These are phyloP conservation scores for Metschnikowia cerradonensis DNA, from an alignment of 805 yeast species.

Conservation along the genomic window DNA sequence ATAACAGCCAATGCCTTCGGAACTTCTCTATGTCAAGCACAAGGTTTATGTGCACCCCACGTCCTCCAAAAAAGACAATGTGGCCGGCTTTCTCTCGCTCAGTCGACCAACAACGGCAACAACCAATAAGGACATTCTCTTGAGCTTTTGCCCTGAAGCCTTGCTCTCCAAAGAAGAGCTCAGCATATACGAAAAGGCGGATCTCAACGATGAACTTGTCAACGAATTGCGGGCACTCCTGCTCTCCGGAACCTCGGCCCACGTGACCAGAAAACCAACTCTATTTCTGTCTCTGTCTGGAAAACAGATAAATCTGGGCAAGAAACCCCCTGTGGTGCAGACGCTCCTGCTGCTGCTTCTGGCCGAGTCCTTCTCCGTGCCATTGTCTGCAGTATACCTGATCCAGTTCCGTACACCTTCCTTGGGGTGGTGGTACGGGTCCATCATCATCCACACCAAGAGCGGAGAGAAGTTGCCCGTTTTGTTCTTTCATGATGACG, in stretches of 20 bases:
- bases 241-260: slow-evolving; percentile 8
- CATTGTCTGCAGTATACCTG: slow-evolving; percentile 61
- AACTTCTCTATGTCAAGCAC: slow-evolving; percentile 52
- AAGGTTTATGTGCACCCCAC: slow-evolving; percentile 86
- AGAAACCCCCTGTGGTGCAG: slow-evolving; percentile 29
- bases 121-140: slow-evolving; percentile 50
- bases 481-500: slow-evolving; percentile 88
- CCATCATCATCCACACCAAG: slow-evolving; percentile 68
- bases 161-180: slow-evolving; percentile 43
- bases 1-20: no score
- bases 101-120: slow-evolving; percentile 45
- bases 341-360: slow-evolving; percentile 45
- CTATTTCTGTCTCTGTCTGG: no score
- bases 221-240: slow-evolving; percentile 21
- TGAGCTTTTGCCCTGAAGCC: slow-evolving; percentile 68
- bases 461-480: slow-evolving; percentile 72
- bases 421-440: slow-evolving; percentile 89
- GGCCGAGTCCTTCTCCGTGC: slow-evolving; percentile 46
- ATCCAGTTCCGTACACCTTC: slow-evolving; percentile 82
- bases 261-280: slow-evolving; percentile 1
- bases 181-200: slow-evolving; percentile 40
- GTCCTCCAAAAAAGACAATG: slow-evolving; percentile 64
- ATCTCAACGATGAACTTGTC: slow-evolving; percentile 31
- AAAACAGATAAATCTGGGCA: no score
- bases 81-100: slow-evolving; percentile 72